phyloP scores from a whole-genome alignment of 148 eudicot species.

The Bassia scoparia region DNA sequence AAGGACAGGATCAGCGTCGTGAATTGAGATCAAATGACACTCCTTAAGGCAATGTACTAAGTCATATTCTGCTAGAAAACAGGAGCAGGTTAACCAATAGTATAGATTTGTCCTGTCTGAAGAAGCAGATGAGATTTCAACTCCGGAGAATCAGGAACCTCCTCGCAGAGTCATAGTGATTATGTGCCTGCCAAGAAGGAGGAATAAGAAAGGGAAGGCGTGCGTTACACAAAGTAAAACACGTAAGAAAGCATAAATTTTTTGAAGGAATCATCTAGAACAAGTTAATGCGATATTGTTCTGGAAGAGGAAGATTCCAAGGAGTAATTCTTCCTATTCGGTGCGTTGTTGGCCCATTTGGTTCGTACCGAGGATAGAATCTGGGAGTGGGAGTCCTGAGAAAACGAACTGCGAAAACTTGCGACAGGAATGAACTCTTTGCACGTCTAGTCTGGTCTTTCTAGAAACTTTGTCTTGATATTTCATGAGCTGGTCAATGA shows the following conservation, averaged over 20 bases:
- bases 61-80: slow-evolving; percentile 23
- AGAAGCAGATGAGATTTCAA: slow-evolving; percentile 28
- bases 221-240: slow-evolving; percentile 45
- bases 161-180: too few relatives aligned
- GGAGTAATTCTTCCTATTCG: slow-evolving; percentile 61
- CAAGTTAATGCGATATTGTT: slow-evolving; percentile 41
- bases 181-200: slow-evolving; percentile 38
- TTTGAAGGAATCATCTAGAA: slow-evolving; percentile 26
- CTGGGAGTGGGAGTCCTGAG: slow-evolving; percentile 96
- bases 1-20: slow-evolving; percentile 29
- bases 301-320: slow-evolving; percentile 68
- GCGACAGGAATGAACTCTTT: slow-evolving; percentile 89
- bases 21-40: slow-evolving; percentile 40
- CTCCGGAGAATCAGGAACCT: slow-evolving; percentile 32
- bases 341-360: slow-evolving; percentile 93
- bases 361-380: slow-evolving; percentile 65
- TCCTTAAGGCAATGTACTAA: slow-evolving; percentile 23
- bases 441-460: slow-evolving; percentile 97
- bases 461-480: slow-evolving; percentile 77
- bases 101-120: slow-evolving; percentile 31
- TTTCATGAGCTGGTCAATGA: slow-evolving; percentile 94
- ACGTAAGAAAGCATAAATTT: slow-evolving; percentile 35
- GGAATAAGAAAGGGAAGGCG: slow-evolving; percentile 43
- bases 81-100: slow-evolving; percentile 23
- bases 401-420: slow-evolving; percentile 84